A percentile compares a stretch with the other conserved stretches of the same genome.
phyloP scores from a whole-genome alignment of 2,329 filamentous ascomycete genomes.

The Penicillium sp. region DNA sequence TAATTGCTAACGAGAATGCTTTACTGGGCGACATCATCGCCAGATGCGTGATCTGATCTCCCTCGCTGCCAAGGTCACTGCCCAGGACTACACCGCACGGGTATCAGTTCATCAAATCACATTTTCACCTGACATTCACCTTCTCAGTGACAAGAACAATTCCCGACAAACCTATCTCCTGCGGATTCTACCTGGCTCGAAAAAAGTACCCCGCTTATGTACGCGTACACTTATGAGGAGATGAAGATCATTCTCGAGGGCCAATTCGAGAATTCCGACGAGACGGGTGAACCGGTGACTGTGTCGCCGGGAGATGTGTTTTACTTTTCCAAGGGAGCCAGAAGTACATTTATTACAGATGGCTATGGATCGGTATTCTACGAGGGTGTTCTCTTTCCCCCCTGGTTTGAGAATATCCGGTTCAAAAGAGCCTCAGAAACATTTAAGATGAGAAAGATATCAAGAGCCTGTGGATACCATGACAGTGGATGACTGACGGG shows the following conservation, averaged over 20 bases:
- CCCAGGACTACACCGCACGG: too few species aligned
- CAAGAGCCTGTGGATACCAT: too few species aligned
- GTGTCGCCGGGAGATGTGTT: slow-evolving; percentile 61
- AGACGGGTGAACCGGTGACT: slow-evolving; percentile 54
- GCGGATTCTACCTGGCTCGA: slow-evolving; percentile 62
- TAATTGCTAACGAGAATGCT: slow-evolving; percentile 63
- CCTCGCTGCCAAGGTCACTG: too few species aligned
- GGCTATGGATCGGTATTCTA: slow-evolving; percentile 58
- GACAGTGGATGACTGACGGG: background rate
- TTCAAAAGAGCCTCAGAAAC: too few species aligned
- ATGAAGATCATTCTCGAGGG: slow-evolving; percentile 70
- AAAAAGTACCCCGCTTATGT: slow-evolving; percentile 61
- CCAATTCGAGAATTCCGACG: slow-evolving; percentile 58
- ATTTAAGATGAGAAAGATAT: too few species aligned
- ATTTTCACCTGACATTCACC: background rate
- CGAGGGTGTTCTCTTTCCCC: slow-evolving; percentile 23
- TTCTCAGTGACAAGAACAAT: slow-evolving; percentile 47
- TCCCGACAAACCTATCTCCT: slow-evolving; percentile 54
- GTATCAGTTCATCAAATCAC: background rate
- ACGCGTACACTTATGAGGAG: slow-evolving; percentile 65
- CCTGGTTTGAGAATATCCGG: background rate
- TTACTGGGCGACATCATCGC: slow-evolving; percentile 59
- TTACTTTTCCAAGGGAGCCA: slow-evolving; percentile 60
- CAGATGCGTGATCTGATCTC: slow-evolving; percentile 33
- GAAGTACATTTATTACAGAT: slow-evolving; percentile 60